Base-by-base conservation (phyloP, 192 early-diverging fungal genomes). In the Funneliformis mosseae region DNA sequence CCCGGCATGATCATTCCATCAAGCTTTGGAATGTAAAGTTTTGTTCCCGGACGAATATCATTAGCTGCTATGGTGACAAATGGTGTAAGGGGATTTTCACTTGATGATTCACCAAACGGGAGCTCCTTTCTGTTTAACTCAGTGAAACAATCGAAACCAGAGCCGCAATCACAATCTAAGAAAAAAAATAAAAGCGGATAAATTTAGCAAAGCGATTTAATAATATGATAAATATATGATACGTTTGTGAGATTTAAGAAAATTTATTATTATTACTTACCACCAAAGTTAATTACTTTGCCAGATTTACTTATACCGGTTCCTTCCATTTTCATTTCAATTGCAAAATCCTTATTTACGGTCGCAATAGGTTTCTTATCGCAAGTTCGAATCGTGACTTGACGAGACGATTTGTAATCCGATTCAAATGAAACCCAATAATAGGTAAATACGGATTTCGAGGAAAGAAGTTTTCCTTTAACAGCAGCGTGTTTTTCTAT, bases 51-150 rank as follows among this genome's bases (percentile, higher is more conserved):
- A 7, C 39, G 67, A 12, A 88, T 6, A 16, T 88, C 85, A 79
- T 88, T 88, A 3, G 79, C 55, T 5, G 85, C 87, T 18, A 86
- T 74, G 39, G 83, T 87, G 4, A 74, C 62, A 76, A 87, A 88
- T 1, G 87, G 87, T n/a, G 45, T 82, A 2, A 87, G 80, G 14
- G 69, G 46, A 0, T 75, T 33, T 27, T 21, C 33, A 10, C 33
- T 74, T 67, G 78, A 38, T 45, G 67, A 18, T 16, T 21, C 2
- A 23, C 71, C 71, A 11, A 73, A 73, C 16, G 71, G 71, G 1
- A 43, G 23, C 16, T 43, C n/a, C 5, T 27, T 7, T 4, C 16
- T 21, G 23, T 64, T 16, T 21, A 70, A 0, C 38, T 16, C 27
- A 8, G 9, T 33, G 33, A 79, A 79, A 55, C 78, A 79, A n/a